Conservation (phyloP, 768 basidiomycete species). For the Rhodosporidiobolus sp. region DNA sequence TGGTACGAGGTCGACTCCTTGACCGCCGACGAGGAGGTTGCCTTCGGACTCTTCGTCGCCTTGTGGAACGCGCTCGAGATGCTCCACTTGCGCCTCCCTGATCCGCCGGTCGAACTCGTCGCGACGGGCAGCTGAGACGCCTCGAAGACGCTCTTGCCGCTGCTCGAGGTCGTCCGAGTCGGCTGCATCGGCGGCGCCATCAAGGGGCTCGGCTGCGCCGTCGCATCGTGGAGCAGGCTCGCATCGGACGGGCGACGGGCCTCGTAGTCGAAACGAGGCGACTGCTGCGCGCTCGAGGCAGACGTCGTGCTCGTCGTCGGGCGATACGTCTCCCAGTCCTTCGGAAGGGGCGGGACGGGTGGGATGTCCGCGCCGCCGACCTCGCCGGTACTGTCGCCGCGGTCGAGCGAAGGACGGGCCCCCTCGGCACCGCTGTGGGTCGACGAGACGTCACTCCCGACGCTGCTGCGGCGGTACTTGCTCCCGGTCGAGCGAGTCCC, state of each 20-base stretch:
- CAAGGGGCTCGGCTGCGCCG: slow-evolving; percentile 14
- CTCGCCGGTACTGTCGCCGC: slow-evolving; percentile 56
- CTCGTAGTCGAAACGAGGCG: slow-evolving; percentile 49
- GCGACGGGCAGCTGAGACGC: not conserved
- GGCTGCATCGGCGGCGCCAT: slow-evolving; percentile 15
- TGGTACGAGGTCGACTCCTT: slow-evolving; percentile 36
- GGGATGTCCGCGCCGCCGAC: slow-evolving; percentile 65
- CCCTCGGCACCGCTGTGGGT: slow-evolving; percentile 65
- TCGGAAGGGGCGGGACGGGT: slow-evolving; percentile 87
- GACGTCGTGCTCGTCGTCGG: slow-evolving; percentile 54
- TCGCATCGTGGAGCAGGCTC: slow-evolving; percentile 6
- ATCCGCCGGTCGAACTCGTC: not conserved
- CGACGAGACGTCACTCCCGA: slow-evolving; percentile 77
- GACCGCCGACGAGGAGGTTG: slow-evolving; percentile 1
- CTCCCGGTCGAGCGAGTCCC: slow-evolving; percentile 69
- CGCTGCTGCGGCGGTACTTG: slow-evolving; percentile 73
- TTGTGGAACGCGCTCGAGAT: slow-evolving; percentile 39
- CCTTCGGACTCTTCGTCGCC: slow-evolving; percentile 35
- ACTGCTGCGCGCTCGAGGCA: slow-evolving; percentile 50
- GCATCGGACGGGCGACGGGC: slow-evolving; percentile 50
- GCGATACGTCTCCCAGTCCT: slow-evolving; percentile 59
- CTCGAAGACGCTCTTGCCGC: slow-evolving; percentile 2
- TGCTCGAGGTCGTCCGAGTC: slow-evolving; percentile 7
- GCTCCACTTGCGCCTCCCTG: slow-evolving; percentile 35
- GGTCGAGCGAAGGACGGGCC: slow-evolving; percentile 56